A percentile compares a stretch with the other conserved stretches of the same genome.
phyloP scores from a whole-genome alignment of 2,329 filamentous ascomycete species.

The Calonectria pauciramosa region DNA sequence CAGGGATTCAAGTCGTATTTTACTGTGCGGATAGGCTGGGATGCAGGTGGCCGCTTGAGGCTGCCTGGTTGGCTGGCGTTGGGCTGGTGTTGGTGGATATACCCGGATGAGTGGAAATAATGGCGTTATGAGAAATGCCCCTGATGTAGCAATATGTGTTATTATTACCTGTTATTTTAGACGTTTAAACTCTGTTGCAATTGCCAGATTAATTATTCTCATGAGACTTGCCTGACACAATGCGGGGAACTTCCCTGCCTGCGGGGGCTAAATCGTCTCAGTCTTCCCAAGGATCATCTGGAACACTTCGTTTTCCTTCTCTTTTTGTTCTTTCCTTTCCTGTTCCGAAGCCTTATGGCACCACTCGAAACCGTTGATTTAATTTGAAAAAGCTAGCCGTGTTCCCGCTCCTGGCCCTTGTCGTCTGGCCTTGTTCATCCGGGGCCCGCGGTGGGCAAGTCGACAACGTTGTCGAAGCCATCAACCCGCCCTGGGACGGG shows the following conservation, averaged over 20 bases:
- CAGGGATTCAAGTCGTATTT: conserved; percentile 5
- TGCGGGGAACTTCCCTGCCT: background rate
- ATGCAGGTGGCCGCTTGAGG: background rate
- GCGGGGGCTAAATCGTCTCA: background rate
- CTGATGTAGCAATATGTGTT: background rate
- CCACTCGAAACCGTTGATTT: background rate
- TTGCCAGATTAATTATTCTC: background rate
- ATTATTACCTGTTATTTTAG: background rate
- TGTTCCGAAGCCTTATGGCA: background rate
- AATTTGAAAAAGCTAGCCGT: background rate
- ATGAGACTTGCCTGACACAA: background rate
- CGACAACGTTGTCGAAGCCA: background rate
- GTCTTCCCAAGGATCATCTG: background rate
- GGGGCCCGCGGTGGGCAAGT: background rate
- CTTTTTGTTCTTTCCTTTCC: background rate
- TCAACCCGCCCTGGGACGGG: background rate
- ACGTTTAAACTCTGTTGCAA: background rate
- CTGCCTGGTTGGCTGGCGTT: background rate
- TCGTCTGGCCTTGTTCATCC: background rate
- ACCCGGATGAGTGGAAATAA: conserved; percentile 9
- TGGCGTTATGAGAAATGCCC: conserved; percentile 14
- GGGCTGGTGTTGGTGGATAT: conserved; percentile 9
- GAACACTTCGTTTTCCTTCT: background rate
- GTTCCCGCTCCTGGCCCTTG: background rate
- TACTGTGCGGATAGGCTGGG: background rate